Evolutionary conservation across 345 rosid genomes (phyloP), one percentile per base, ranked within the genome.

Genomic region (Camelina sativa): DNA sequence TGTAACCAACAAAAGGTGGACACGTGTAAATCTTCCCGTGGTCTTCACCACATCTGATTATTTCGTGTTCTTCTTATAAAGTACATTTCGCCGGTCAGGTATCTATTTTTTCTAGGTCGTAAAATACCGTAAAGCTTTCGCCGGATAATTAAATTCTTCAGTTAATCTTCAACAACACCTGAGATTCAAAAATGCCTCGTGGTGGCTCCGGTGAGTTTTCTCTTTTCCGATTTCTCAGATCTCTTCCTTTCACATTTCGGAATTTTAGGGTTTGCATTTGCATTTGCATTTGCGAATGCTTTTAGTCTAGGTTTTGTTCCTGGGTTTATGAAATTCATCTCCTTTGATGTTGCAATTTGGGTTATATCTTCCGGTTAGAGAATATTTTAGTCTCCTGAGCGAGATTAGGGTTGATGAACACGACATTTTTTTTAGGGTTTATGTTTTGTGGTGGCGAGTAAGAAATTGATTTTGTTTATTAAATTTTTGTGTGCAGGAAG

Each of bases 151-250:
- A 3, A 30, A 58, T 8, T 12, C 16, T 23, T 23, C 30, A 11
- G 8, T 11, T 41, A 41, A 3, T 40, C 44, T 4, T 41, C 30
- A 25, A 3, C 46, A 41, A 11, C 58, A 25, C 25, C 9, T 53
- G 15, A 23, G 12, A 67, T 34, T 50, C 41, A 25, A 60, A 50
- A 43, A 67, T 75, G 79, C 73, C 73, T 67, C 73, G 73, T 8
- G 63, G 74, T 13, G 59, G 79, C 67, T 66, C 73, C 28, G 56
- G 79, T 68, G 28, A 59, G 56, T 59, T 30, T 62, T 37, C 47
- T 13, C 56, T 4, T 48, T 48, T 5, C 4, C 4, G 6, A 41
- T 11, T 41, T 28, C 30, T 12, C 46, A 41, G 2, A 41, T 41
- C 46, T 41, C 46, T 41, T 41, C 46, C 46, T 28, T 41, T 41